phyloP scores from a whole-genome alignment of 441 rosid species.

The Pelargonium australe region DNA sequence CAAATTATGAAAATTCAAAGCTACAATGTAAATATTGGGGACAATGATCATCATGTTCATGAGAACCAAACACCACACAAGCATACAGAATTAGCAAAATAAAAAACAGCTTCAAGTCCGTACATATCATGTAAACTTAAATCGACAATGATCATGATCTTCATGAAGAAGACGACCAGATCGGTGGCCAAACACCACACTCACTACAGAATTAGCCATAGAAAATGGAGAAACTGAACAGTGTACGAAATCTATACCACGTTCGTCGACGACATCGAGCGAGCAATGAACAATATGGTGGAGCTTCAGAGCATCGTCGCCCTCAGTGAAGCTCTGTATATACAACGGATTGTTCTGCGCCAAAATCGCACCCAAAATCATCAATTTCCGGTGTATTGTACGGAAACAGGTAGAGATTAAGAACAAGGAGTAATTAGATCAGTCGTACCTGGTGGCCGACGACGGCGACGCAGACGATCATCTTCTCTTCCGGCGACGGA shows the following conservation, averaged over 20 bases:
- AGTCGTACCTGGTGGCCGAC: conserved; percentile 72
- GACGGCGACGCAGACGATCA: conserved; percentile 86
- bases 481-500: conserved; percentile 28
- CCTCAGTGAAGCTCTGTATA: conserved; percentile 91
- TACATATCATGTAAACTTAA: background rate
- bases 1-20: background rate
- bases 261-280: conserved; percentile 81
- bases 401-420: background rate
- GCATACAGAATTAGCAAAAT: background rate
- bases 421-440: background rate
- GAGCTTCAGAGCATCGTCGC: conserved; percentile 78
- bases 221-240: background rate
- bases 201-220: background rate
- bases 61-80: background rate
- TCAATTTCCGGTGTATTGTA: background rate
- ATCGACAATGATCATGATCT: background rate
- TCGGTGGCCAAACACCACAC: background rate
- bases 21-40: too few species aligned
- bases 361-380: background rate
- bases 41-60: background rate
- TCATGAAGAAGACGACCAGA: background rate
- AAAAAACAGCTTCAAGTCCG: too few species aligned
- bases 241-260: conserved; percentile 36
- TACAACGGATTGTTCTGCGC: conserved; percentile 79
- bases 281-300: conserved; percentile 93